Percentiles rank a stretch among this genome's conserved stretches.
Evolutionary conservation across 495 filamentous ascomycete species (phyloP).

Genomic region (Recurvomyces mirabilis): DNA sequence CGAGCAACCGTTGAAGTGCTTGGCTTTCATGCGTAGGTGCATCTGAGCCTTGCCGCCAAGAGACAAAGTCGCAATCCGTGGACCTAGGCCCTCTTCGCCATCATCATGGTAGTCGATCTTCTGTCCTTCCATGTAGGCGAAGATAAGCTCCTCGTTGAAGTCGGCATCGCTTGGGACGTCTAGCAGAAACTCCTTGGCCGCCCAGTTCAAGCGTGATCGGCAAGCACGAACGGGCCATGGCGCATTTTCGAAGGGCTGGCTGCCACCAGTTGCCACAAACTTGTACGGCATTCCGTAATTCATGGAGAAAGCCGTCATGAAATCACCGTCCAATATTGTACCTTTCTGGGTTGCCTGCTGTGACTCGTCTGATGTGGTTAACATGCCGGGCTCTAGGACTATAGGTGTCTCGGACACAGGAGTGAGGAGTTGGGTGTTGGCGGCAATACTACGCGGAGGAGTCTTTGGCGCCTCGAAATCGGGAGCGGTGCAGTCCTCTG

Average conservation of each 20-base stretch:
- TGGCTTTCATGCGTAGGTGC: constrained; percentile 57
- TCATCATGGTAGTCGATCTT: constrained; percentile 67
- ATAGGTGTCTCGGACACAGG: neutral
- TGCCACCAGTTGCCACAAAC: constrained; percentile 58
- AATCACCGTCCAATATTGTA: constrained; percentile 4
- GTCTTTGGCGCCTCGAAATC: neutral
- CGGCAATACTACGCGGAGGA: neutral
- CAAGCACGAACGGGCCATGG: constrained; percentile 44
- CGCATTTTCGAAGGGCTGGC: constrained; percentile 49
- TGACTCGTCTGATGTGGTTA: neutral
- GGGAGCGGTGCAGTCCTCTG: constrained; percentile 24
- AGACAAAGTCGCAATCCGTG: constrained; percentile 64
- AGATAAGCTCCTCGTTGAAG: constrained; percentile 65
- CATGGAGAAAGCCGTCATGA: constrained; percentile 19
- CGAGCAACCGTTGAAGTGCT: constrained; percentile 36
- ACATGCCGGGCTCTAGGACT: neutral
- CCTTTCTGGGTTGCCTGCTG: neutral
- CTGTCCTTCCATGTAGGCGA: constrained; percentile 62
- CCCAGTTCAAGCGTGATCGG: constrained; percentile 56
- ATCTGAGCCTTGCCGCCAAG: constrained; percentile 60
- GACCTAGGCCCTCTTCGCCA: constrained; percentile 63
- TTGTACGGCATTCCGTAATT: constrained; percentile 71
- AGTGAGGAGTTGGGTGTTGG: neutral
- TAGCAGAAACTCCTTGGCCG: constrained; percentile 21
- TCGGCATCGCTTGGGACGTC: constrained; percentile 29